phyloP scores from a whole-genome alignment of 2,329 filamentous ascomycete genomes.

The Podosphaera fusca region DNA sequence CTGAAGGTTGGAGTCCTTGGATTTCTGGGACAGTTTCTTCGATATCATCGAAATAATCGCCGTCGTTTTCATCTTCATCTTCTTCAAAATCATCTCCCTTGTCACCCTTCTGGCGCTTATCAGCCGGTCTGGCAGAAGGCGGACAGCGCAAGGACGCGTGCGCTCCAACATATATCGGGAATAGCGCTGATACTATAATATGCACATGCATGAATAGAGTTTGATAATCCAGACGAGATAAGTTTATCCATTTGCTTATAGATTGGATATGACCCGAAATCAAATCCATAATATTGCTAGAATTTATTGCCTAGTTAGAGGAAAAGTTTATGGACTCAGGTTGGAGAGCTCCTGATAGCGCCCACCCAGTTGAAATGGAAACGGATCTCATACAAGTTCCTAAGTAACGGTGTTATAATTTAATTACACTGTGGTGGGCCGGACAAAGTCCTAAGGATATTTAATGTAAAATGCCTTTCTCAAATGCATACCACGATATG shows the following conservation, averaged over 20 bases:
- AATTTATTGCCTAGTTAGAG: neutral
- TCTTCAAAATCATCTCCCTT: constrained; percentile 7
- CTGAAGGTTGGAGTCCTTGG: constrained; percentile 48
- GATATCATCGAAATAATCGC: constrained; percentile 25
- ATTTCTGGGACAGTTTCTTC: constrained; percentile 34
- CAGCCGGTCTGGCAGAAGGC: constrained; percentile 41
- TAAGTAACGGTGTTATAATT: no score
- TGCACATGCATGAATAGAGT: constrained; percentile 20
- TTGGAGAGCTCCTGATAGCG: neutral
- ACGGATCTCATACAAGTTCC: no score
- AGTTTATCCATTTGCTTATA: neutral
- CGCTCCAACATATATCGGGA: constrained; percentile 64
- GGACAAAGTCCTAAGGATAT: no score
- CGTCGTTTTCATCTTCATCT: constrained; percentile 25
- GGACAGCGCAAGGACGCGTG: constrained; percentile 72
- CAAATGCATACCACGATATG: no score
- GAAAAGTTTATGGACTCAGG: neutral
- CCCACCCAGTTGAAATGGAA: no score
- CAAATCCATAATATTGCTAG: neutral
- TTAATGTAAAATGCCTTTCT: no score
- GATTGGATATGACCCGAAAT: neutral
- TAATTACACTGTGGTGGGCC: no score
- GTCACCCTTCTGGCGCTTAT: neutral
- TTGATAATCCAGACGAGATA: neutral
- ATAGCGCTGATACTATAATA: constrained; percentile 44